Conservation (phyloP, 495 filamentous ascomycete genomes). For the Hypoxylon perforatum region DNA sequence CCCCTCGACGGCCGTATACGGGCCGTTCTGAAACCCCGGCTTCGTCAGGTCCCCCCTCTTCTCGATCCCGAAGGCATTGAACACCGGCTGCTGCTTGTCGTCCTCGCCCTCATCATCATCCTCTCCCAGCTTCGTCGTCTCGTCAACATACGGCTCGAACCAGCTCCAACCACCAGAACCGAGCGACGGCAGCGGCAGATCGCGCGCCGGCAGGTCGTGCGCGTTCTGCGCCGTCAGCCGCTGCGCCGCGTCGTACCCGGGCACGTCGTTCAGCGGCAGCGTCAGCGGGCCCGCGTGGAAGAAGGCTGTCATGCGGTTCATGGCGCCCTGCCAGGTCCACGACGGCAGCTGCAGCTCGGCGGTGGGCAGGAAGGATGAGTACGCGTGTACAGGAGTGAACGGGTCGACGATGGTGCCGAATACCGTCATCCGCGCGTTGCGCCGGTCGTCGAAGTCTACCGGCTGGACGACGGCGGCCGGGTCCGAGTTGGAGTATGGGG, state of each 20-base stretch:
- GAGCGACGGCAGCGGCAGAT: slow-evolving; percentile 40
- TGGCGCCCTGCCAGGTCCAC: slow-evolving; percentile 57
- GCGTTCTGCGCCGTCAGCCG: slow-evolving; percentile 28
- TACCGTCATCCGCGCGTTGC: slow-evolving; percentile 30
- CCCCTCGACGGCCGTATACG: slow-evolving; percentile 59
- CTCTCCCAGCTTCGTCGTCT: slow-evolving; percentile 3
- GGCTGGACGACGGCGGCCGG: not conserved
- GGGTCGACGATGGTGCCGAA: slow-evolving; percentile 60
- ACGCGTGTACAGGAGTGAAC: slow-evolving; percentile 54
- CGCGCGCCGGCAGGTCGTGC: slow-evolving; percentile 10
- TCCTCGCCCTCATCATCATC: not conserved
- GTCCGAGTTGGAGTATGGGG: slow-evolving; percentile 7
- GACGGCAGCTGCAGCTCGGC: slow-evolving; percentile 48
- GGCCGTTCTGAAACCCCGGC: slow-evolving; percentile 47
- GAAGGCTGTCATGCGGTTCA: slow-evolving; percentile 59
- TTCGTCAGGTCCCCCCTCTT: slow-evolving; percentile 31
- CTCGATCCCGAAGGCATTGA: slow-evolving; percentile 43
- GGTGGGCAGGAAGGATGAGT: slow-evolving; percentile 53
- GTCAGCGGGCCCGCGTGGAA: slow-evolving; percentile 57
- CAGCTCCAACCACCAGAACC: slow-evolving; percentile 53
- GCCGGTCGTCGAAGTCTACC: slow-evolving; percentile 12
- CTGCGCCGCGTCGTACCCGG: slow-evolving; percentile 24
- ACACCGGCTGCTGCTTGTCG: slow-evolving; percentile 14
- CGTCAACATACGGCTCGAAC: slow-evolving; percentile 56
- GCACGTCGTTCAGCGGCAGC: slow-evolving; percentile 44